Base-by-base conservation (phyloP, 257 asterid species). In the Thymus quinquecostatus region DNA sequence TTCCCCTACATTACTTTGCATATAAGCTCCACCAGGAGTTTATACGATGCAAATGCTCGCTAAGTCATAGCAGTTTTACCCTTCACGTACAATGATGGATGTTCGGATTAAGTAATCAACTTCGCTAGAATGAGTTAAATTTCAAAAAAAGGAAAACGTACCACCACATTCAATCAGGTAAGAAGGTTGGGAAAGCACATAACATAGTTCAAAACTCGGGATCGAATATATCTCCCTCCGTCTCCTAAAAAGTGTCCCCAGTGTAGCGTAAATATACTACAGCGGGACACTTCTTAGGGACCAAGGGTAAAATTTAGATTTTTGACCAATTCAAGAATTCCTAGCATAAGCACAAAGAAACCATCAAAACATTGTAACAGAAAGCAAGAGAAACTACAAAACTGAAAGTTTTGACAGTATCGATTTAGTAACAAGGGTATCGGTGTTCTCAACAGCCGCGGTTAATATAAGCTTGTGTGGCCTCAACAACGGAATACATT, bases 361-460 rank as follows among this genome's bases (percentile, higher is more conserved):
- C 41, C 5, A 60, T 36, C 67, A 21, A 29, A 66, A 13, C 21
- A 55, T 47, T 32, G 48, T 44, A 36, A 64, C 55, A 74, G 21
- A 21, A 21, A 53, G 32, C 8, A 55, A 63, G 32, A 44, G 55
- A 66, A 71, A 55, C 73, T 81, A 87, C 82, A 87, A 82, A 68
- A 63, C 64, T 81, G 84, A 79, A 78, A 91, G 69, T 71, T 89
- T 92, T 50, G 93, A 81, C 40, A 87, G 68, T 45, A 92, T 50
- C 3, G 96, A 86, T 79, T 87, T 89, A 77, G 96, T 89, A 50
- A 86, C 87, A 5, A 92, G 77, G 45, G 93, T 82, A 43, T 72
- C 78, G 47, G 96, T 85, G 38, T 69, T 82, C 77, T 83, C 85
- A 54, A 86, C 88, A 74, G 89, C 88, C 49, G 69, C 83, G 33